Percentiles rank a stretch among this genome's conserved stretches.
Evolutionary conservation across 805 yeast genomes (phyloP).

Genomic region (Kodamaea jinghongensis): DNA sequence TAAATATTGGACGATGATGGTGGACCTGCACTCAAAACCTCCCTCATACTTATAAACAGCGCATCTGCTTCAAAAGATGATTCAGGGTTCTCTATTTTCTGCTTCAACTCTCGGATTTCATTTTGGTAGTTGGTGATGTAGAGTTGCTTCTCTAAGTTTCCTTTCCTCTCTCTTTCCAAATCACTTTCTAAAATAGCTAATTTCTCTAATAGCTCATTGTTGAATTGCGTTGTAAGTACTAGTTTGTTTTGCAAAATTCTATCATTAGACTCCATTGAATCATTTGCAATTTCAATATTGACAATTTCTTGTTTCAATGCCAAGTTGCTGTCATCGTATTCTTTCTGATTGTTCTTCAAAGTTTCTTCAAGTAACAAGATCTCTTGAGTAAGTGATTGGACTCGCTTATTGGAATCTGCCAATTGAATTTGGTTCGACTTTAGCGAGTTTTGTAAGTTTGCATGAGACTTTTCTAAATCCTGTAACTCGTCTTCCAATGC

Average conservation of each 20-base stretch:
- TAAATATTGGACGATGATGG: constrained; percentile 11
- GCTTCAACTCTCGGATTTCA: constrained; percentile 21
- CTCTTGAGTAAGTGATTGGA: constrained; percentile 18
- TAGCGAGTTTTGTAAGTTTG: constrained; percentile 14
- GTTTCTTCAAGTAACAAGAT: constrained; percentile 16
- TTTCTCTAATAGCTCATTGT: constrained; percentile 41
- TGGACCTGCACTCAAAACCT: constrained; percentile 26
- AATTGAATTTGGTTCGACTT: constrained; percentile 20
- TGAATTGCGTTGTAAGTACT: constrained; percentile 34
- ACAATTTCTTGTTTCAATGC: constrained; percentile 32
- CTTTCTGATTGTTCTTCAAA: constrained; percentile 11
- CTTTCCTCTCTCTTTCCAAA: constrained; percentile 26
- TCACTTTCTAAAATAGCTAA: constrained; percentile 44
- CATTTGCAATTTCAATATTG: constrained; percentile 43
- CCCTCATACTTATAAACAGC: constrained; percentile 25
- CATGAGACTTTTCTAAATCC: constrained; percentile 28
- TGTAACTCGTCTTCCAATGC: constrained; percentile 44
- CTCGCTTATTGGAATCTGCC: constrained; percentile 15
- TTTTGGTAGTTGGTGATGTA: constrained; percentile 32
- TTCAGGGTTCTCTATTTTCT: constrained; percentile 6
- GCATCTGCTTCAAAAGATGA: constrained; percentile 4
- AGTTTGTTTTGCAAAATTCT: constrained; percentile 34
- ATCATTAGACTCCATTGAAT: constrained; percentile 38
- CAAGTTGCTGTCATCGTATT: constrained; percentile 19
- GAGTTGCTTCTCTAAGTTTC: constrained; percentile 24